These are phyloP conservation scores for Evansstolkia leycettana DNA, from an alignment of 495 filamentous ascomycete genomes.

Conservation along the genomic window DNA sequence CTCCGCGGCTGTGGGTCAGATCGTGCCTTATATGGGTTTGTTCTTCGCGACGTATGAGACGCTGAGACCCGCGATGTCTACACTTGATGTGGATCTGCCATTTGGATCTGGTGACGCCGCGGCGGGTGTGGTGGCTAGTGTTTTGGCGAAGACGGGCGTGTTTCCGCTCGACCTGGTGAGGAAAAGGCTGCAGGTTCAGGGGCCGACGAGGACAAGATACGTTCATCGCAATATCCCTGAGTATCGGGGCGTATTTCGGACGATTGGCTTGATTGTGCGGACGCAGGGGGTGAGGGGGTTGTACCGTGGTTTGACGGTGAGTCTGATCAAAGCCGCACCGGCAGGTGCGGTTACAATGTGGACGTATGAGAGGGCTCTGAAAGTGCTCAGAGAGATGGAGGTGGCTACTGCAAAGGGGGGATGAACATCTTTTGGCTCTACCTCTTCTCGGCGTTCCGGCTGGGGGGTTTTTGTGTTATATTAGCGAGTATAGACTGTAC, in stretches of 20 bases:
- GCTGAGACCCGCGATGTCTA: constrained; percentile 38
- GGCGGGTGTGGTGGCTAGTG: constrained; percentile 64
- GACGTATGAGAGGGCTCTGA: constrained; percentile 78
- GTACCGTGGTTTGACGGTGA: constrained; percentile 80
- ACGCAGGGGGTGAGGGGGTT: constrained; percentile 69
- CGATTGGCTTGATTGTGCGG: constrained; percentile 52
- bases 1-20: constrained; percentile 66
- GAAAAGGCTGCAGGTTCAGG: constrained; percentile 92
- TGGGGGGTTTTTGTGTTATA: no score
- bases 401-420: constrained; percentile 5
- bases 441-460: neutral
- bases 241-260: constrained; percentile 55
- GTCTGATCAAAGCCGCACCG: constrained; percentile 86
- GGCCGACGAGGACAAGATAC: constrained; percentile 66
- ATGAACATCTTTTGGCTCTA: neutral
- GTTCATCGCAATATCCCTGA: constrained; percentile 81
- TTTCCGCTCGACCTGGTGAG: constrained; percentile 91
- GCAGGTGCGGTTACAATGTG: constrained; percentile 96
- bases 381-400: constrained; percentile 39
- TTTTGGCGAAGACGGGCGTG: constrained; percentile 75
- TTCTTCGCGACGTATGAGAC: constrained; percentile 88
- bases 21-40: constrained; percentile 91
- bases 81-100: constrained; percentile 40
- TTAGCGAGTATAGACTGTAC: no score
- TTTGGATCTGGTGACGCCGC: constrained; percentile 70